Percentiles rank a stretch among this genome's conserved stretches.
phyloP scores from a whole-genome alignment of 2,329 filamentous ascomycete genomes.

The Aspergillus phoenicis region DNA sequence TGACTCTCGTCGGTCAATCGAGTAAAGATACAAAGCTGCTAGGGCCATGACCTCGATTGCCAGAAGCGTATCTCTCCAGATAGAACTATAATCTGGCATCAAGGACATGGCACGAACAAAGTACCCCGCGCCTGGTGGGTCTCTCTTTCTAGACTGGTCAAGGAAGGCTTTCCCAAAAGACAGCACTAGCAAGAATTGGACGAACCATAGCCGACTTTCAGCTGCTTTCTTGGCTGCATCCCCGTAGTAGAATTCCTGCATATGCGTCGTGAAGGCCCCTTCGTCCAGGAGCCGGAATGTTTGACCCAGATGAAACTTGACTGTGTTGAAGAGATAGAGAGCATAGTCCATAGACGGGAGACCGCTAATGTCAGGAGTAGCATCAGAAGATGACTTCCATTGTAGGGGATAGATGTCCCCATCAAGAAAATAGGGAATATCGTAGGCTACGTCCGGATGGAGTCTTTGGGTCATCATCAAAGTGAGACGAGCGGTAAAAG shows the following conservation, averaged over 20 bases:
- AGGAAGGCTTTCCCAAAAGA: constrained; percentile 25
- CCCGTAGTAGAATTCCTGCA: constrained; percentile 34
- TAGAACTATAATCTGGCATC: constrained; percentile 39
- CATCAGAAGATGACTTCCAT: constrained; percentile 19
- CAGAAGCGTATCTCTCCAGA: constrained; percentile 44
- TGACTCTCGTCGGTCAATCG: constrained; percentile 43
- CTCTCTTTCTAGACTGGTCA: constrained; percentile 9
- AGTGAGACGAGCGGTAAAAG: constrained; percentile 25
- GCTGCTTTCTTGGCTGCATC: constrained; percentile 20
- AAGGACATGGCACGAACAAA: constrained; percentile 32
- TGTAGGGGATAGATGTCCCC: constrained; percentile 32
- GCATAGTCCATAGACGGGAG: constrained; percentile 36
- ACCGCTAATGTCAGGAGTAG: constrained; percentile 34
- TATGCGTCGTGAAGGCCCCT: constrained; percentile 29
- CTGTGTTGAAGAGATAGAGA: constrained; percentile 29
- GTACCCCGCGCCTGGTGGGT: constrained; percentile 18
- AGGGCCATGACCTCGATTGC: constrained; percentile 44
- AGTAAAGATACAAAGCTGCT: constrained; percentile 42
- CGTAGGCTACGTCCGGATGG: constrained; percentile 31
- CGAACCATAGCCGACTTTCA: constrained; percentile 29
- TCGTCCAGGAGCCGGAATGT: constrained; percentile 43
- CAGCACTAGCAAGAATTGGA: constrained; percentile 23
- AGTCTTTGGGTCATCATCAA: constrained; percentile 27
- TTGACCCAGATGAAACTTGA: constrained; percentile 45
- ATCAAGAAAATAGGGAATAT: constrained; percentile 26